Conservation (phyloP, 805 yeast genomes). For the Komagataella mondaviorum region DNA sequence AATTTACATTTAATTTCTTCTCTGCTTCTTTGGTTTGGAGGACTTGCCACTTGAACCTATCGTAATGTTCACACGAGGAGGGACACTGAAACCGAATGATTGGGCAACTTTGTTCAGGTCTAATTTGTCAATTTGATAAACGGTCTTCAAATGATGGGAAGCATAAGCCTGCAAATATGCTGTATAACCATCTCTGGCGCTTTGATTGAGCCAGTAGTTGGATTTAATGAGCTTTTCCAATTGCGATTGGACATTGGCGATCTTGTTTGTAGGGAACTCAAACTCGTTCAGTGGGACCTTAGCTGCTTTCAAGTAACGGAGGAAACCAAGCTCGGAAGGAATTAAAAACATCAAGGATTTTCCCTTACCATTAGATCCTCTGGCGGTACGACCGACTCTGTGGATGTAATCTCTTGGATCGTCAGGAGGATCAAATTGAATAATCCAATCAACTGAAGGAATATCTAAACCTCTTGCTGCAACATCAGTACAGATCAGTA, state of each 20-base stretch:
- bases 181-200: slow-evolving; percentile 96
- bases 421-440: slow-evolving; percentile 99
- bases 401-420: slow-evolving; percentile 99
- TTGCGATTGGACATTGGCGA: slow-evolving; percentile 93
- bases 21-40: not conserved
- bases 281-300: slow-evolving; percentile 96
- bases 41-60: slow-evolving; percentile 62
- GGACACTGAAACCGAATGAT: slow-evolving; percentile 87
- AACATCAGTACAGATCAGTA: slow-evolving; percentile 90
- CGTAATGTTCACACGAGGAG: slow-evolving; percentile 93
- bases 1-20: not conserved
- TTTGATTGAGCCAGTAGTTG: slow-evolving; percentile 87
- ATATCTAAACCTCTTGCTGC: slow-evolving; percentile 99
- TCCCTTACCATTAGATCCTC: slow-evolving; percentile 84
- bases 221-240: slow-evolving; percentile 81
- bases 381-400: slow-evolving; percentile 98
- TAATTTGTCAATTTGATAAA: slow-evolving; percentile 88
- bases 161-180: slow-evolving; percentile 96
- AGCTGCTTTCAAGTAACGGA: slow-evolving; percentile 90
- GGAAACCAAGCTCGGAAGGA: slow-evolving; percentile 88
- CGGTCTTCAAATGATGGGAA: slow-evolving; percentile 91
- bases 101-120: slow-evolving; percentile 92
- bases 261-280: slow-evolving; percentile 88
- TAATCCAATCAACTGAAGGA: slow-evolving; percentile 98
- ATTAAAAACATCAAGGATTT: slow-evolving; percentile 89